Evolutionary conservation across 345 rosid species (phyloP), one percentile per base, ranked within the genome.

Genomic region (Salix brachista): DNA sequence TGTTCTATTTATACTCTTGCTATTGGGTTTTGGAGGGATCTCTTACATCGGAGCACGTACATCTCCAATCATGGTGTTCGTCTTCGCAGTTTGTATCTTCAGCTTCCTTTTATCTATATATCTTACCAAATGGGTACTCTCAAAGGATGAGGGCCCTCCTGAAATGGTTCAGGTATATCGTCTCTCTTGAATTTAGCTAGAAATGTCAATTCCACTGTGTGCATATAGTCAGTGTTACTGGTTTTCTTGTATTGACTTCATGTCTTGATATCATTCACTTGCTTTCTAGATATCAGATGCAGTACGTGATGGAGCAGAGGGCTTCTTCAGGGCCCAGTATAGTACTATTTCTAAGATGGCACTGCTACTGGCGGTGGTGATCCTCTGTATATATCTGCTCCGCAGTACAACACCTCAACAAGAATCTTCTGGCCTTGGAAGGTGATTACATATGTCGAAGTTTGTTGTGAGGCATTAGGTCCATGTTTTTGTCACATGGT

Each of bases 101-200:
- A 88, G 97, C 84, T 92, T 96, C 87, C 83, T 93, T 72, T 83
- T 92, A 61, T 82, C 99, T 12, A 28, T 87, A 54, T 92, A 91
- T 89, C 94, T 96, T 70, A 77, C 96, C 69, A 91, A 92, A 85
- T 96, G 99, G 99, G 99, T 96, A 21, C 90, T 96, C 71, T 82
- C 98, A 14, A 96, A 96, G 90, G 99, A 96, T 80, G 99, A 93
- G 87, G 99, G 99, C 9, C 99, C 99, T 84, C 92, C 96, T 26
- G 98, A 96, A 89, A 96, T 96, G 99, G 85, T 54, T 77, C 87
- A 93, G 98, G 99, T n/a, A n/a, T n/a, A n/a, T n/a, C n/a, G 19
- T 73, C 72, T 37, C 25, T n/a, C 39, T 70, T 78, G 48, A 69
- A 46, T 41, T 69, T 70, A 30, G 26, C 30, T 30, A 28, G 67